Evolutionary conservation across 371 early-diverging fungal species (phyloP).

Genomic region (Apophysomyces elegans): DNA sequence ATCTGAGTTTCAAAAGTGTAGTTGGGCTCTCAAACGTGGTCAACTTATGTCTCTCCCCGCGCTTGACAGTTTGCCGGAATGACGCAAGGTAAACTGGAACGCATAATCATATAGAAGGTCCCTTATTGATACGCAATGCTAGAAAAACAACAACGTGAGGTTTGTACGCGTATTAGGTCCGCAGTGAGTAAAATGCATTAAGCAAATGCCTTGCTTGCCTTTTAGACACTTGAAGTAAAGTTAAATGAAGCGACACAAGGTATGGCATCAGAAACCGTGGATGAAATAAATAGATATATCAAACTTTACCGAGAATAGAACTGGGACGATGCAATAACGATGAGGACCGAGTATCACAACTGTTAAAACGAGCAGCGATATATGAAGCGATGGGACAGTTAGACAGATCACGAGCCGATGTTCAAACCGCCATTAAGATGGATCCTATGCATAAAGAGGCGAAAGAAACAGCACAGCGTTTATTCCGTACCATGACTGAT

Average conservation of each 20-base stretch:
- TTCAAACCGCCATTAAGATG: conserved; percentile 38
- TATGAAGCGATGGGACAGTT: conserved; percentile 33
- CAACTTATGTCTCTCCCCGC: background rate
- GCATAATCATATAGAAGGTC: background rate
- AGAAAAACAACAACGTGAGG: conserved; percentile 3
- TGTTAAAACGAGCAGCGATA: conserved; percentile 41
- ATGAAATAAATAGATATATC: background rate
- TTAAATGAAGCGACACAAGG: conserved; percentile 13
- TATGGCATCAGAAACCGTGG: background rate
- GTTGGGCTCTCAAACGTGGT: no score
- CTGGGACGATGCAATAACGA: conserved; percentile 25
- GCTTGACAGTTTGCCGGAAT: background rate
- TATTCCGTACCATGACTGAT: background rate
- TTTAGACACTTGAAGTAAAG: conserved; percentile 12
- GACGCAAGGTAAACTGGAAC: conserved; percentile 11
- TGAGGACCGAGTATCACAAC: conserved; percentile 18
- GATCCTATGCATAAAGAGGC: conserved; percentile 41
- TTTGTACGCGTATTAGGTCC: background rate
- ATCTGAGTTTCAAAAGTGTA: no score
- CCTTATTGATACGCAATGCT: background rate
- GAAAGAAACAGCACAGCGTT: conserved; percentile 28
- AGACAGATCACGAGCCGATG: conserved; percentile 42
- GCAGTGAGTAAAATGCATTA: background rate
- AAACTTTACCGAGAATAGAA: conserved; percentile 9
- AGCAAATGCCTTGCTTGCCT: background rate